Conservation (phyloP, 805 yeast species). For the Ogataea haglerorum region DNA sequence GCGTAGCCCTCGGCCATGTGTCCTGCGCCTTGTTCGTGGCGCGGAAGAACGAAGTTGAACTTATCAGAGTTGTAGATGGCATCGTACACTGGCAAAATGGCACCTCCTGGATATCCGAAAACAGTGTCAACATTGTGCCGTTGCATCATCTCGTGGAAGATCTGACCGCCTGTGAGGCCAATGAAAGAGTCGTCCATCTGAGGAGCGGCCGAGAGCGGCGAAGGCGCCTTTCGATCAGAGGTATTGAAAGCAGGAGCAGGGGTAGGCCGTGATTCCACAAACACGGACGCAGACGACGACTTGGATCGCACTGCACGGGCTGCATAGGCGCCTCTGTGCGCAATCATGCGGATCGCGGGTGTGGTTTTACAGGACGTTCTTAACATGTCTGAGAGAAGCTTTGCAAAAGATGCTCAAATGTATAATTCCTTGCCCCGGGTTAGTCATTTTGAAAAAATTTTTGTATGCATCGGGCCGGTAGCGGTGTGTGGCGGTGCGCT, state of each 20-base stretch:
- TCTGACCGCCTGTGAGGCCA: slow-evolving; percentile 97
- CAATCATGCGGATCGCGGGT: slow-evolving; percentile 8
- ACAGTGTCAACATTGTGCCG: slow-evolving; percentile 94
- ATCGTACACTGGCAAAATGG: slow-evolving; percentile 95
- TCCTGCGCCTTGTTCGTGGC: slow-evolving; percentile 99
- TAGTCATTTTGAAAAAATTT: slow-evolving; percentile 11
- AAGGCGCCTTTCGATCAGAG: slow-evolving; percentile 21
- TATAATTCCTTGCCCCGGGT: slow-evolving; percentile 8
- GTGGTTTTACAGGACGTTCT: slow-evolving; percentile 7
- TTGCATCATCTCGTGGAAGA: slow-evolving; percentile 98
- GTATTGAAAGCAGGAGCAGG: slow-evolving; percentile 54
- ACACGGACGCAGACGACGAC: slow-evolving; percentile 22
- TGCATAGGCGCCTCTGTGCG: slow-evolving; percentile 6
- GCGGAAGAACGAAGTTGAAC: slow-evolving; percentile 87
- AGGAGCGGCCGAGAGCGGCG: slow-evolving; percentile 13
- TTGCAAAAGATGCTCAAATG: slow-evolving; percentile 2
- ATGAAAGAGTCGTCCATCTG: slow-evolving; percentile 81
- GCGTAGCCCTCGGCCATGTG: slow-evolving; percentile 99
- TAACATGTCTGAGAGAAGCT: slow-evolving; percentile 1
- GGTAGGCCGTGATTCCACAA: slow-evolving; percentile 24
- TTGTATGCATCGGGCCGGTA: slow-evolving; percentile 9
- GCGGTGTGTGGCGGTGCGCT: slow-evolving; percentile 11
- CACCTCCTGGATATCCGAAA: slow-evolving; percentile 99
- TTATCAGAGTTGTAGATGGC: slow-evolving; percentile 90
- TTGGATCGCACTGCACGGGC: slow-evolving; percentile 17